A percentile compares a stretch with the other conserved stretches of the same genome.
Evolutionary conservation across 169 alveolate species (phyloP).

Genomic region (Cryptosporidium meleagridis): DNA sequence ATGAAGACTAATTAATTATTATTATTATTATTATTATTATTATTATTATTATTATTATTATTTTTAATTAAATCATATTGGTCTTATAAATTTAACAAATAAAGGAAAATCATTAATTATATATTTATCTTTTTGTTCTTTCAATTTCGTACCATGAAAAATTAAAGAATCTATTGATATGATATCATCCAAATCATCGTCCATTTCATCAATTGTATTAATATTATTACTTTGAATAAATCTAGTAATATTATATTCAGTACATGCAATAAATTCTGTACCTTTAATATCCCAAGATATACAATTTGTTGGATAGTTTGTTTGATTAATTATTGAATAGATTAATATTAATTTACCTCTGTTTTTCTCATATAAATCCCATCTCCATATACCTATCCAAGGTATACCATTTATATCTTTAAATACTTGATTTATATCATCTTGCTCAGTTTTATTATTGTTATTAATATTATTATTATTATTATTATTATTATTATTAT

Average conservation of each 20-base stretch:
- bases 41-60: too few relatives aligned
- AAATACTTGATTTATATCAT: background rate
- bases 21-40: background rate
- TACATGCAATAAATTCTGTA: constrained; percentile 66
- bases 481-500: background rate
- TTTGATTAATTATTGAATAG: constrained; percentile 19
- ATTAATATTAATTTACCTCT: constrained; percentile 19
- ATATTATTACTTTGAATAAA: constrained; percentile 19
- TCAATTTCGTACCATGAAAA: background rate
- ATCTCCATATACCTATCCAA: constrained; percentile 73
- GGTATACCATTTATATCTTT: constrained; percentile 25
- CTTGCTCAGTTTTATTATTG: background rate
- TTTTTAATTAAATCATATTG: background rate
- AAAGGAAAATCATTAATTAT: constrained; percentile 10
- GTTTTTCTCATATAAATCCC: constrained; percentile 15
- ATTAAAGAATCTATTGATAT: background rate
- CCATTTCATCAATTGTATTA: background rate
- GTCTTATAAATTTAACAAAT: constrained; percentile 14
- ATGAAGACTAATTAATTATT: constrained; percentile 80
- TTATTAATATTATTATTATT: background rate
- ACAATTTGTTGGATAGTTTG: constrained; percentile 13
- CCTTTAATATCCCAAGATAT: constrained; percentile 65
- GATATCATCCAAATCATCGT: constrained; percentile 5
- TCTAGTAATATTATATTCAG: constrained; percentile 21
- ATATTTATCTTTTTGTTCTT: background rate